A percentile compares a stretch with the other conserved stretches of the same genome.
These are phyloP conservation scores for Ashbya aceris DNA, from an alignment of 1,139 yeast species.

Conservation along the genomic window DNA sequence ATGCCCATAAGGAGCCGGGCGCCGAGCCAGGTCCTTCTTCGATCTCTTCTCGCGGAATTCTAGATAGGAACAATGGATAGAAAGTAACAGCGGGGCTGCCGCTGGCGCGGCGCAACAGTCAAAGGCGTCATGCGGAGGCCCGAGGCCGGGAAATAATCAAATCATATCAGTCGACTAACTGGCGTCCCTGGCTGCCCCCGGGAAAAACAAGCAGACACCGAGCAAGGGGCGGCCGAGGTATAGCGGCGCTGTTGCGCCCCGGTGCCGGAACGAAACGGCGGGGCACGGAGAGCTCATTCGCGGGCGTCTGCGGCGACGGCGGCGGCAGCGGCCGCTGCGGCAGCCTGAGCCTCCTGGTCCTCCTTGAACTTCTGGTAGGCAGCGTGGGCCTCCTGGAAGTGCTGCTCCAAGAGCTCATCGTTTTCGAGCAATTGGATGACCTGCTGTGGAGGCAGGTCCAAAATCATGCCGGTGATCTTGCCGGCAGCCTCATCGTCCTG, in stretches of 20 bases:
- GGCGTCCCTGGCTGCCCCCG: no score
- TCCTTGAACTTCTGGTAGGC: constrained; percentile 82
- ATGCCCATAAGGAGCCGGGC: no score
- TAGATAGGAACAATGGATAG: neutral
- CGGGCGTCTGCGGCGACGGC: constrained; percentile 3
- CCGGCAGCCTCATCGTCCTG: constrained; percentile 95
- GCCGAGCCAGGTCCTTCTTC: no score
- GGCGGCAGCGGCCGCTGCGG: constrained; percentile 2
- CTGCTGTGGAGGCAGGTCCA: constrained; percentile 90
- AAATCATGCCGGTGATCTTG: constrained; percentile 98
- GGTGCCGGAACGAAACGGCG: constrained; percentile 1
- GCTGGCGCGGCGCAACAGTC: no score
- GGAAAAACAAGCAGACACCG: no score
- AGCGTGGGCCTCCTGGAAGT: constrained; percentile 88
- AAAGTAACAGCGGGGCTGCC: neutral
- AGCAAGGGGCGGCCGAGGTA: neutral
- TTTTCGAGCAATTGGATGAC: constrained; percentile 82
- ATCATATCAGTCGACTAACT: no score
- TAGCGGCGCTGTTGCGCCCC: neutral
- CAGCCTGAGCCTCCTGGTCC: constrained; percentile 24
- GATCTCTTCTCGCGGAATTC: neutral
- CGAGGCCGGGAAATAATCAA: no score
- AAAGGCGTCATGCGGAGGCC: no score
- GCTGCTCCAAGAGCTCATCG: constrained; percentile 81
- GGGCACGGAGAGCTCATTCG: neutral